Base-by-base conservation (phyloP, 2,329 filamentous ascomycete species). In the Elsinoe australis region DNA sequence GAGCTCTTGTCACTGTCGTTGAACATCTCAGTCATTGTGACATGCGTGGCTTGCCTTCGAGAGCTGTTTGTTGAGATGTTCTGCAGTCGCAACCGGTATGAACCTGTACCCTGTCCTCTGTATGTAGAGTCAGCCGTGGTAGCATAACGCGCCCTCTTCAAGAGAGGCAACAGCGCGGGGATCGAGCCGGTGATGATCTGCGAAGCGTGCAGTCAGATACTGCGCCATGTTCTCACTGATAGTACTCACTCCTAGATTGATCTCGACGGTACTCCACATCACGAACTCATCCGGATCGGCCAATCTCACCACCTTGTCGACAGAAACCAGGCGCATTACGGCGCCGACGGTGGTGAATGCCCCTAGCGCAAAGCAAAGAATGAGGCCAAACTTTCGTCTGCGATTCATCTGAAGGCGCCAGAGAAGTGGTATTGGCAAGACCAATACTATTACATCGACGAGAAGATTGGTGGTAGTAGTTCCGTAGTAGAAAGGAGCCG, bases 401-500 rank as follows among this genome's bases (percentile, higher is more conserved):
- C n/a, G 21, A 19, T 39, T 19, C n/a, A 19, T 39, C n/a, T 39
- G 35, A 17, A 39, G 15, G n/a, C 35, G 17, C 4, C 17, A 14
- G 18, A 39, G 21, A 14, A 39, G 35, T 39, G 35, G 35, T 4
- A 39, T 14, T 3, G 35, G 35, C 7, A 39, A 12, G 35, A 39
- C 21, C 17, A 39, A 26, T 17, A 39, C 35, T 4, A 39, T 39
- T 12, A 39, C 14, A 14, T 39, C 35, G 18, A 15, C 14, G 18
- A 39, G 35, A 15, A 39, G 21, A n/a, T 15, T 39, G 5, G 21
- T 18, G 3, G 21, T 19, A 3, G 35, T 19, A 21, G 35, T 39
- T 12, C 35, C 35, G 24, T 39, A 39, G 35, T 39, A 39, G 35
- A 39, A 19, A 9, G 35, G 35, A 21, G 17, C 17, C 4, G 35